A percentile compares a stretch with the other conserved stretches of the same genome.
Conservation (phyloP, 139 green algal genomes). For the Limnomonas spitsbergensis region DNA sequence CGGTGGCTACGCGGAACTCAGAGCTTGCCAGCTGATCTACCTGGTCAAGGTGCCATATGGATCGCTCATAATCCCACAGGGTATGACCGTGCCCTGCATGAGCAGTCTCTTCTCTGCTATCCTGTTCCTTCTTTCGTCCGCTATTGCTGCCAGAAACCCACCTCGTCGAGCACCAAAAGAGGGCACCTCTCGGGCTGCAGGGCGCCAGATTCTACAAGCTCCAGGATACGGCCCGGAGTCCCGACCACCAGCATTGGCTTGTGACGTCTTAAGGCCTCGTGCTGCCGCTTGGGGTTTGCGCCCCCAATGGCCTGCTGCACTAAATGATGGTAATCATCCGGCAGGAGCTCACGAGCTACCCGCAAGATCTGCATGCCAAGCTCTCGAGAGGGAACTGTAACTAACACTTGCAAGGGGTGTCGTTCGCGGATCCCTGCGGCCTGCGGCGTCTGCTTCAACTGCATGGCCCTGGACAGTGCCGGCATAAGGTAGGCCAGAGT, state of each 20-base stretch:
- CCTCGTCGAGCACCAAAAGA: constrained; percentile 18
- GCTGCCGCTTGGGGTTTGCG: constrained; percentile 77
- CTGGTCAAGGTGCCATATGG: too few species aligned
- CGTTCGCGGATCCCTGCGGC: not conserved
- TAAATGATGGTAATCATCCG: constrained; percentile 17
- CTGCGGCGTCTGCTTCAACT: constrained; percentile 41
- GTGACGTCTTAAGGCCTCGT: constrained; percentile 71
- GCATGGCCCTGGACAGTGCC: constrained; percentile 61
- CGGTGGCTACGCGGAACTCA: not conserved
- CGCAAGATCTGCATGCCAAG: constrained; percentile 91
- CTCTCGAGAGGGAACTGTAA: constrained; percentile 61
- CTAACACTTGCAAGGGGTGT: not conserved
- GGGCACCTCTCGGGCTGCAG: not conserved
- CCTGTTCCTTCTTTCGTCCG: too few species aligned
- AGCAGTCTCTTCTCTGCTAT: not conserved
- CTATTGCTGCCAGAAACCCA: too few species aligned
- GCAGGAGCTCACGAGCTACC: constrained; percentile 69
- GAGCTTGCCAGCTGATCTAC: not conserved
- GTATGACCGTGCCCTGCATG: too few species aligned
- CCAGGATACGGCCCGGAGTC: constrained; percentile 44
- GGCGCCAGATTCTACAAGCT: not conserved
- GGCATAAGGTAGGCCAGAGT: constrained; percentile 93
- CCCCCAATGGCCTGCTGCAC: constrained; percentile 90
- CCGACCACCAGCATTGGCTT: constrained; percentile 87
- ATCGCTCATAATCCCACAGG: too few species aligned